Conservation (phyloP, 2,329 filamentous ascomycete species). For the Ceratocystis cubensis region DNA sequence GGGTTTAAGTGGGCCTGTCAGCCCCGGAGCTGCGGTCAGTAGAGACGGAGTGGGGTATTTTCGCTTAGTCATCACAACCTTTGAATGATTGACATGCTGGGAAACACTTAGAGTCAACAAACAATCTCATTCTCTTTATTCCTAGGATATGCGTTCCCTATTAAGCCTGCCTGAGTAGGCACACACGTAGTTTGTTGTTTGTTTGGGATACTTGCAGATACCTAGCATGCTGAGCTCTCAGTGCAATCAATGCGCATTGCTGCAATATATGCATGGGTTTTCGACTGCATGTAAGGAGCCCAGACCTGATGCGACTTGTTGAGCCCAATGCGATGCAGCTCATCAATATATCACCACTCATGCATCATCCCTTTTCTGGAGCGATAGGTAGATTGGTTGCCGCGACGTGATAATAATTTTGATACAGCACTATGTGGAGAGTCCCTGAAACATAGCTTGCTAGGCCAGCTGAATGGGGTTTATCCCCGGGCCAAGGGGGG, state of each 20-base stretch:
- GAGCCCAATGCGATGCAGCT: not conserved
- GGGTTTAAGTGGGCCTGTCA: slow-evolving; percentile 6
- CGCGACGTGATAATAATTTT: not conserved
- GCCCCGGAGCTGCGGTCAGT: not conserved
- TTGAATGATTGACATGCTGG: too few relatives aligned
- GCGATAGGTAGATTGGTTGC: not conserved
- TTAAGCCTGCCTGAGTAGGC: too few relatives aligned
- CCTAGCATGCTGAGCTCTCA: not conserved
- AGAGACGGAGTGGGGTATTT: not conserved
- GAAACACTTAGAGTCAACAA: too few relatives aligned
- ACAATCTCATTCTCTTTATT: too few relatives aligned
- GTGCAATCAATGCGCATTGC: slow-evolving; percentile 1
- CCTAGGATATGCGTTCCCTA: too few relatives aligned
- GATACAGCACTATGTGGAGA: not conserved
- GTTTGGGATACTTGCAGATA: slow-evolving; percentile 1
- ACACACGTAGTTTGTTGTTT: not conserved
- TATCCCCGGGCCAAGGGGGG: not conserved
- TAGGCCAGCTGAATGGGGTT: not conserved
- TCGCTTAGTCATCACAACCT: not conserved
- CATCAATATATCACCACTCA: not conserved
- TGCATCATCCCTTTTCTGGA: not conserved
- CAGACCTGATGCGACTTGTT: not conserved
- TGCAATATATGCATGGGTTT: not conserved
- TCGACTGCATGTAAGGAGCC: not conserved
- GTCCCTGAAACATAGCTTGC: not conserved